Evolutionary conservation across 208 protist species (phyloP), one percentile per base, ranked within the genome.

Genomic region (Trypanosoma conorhini): DNA sequence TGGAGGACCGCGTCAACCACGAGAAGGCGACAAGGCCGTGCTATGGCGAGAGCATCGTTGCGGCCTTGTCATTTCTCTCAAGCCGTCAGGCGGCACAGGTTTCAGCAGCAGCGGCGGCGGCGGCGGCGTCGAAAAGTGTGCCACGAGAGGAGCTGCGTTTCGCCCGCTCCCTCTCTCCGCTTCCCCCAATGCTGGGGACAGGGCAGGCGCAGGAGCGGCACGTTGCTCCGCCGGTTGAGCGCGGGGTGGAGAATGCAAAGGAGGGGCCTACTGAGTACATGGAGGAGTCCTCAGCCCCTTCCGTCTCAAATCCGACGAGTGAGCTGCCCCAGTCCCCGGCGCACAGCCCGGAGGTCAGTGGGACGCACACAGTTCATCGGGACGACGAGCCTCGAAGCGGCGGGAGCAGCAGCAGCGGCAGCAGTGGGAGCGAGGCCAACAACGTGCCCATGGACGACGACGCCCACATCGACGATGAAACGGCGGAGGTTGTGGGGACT

Each of bases 31-130:
- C 42, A 42, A 66, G 74, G 24, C n/a, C 58, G 17, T 30, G 42
- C 17, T 71, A 80, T 62, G 71, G 80, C 7, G 72, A 75, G 8
- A 58, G 71, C 30, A 69, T 88, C 12, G 68, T 64, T 28, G 42
- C 58, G 0, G 86, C 86, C 26, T 60, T 92, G 28, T 57, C 68
- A 42, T 83, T 80, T 58, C 61, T 88, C 46, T 76, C 77, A 4
- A 10, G 22, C 24, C 44, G 22, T 19, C 17, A 22, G 3, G 10
- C 38, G 42, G 52, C 35, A 42, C 15, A 31, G 51, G 4, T 13
- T 7, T 13, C 21, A 22, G 35, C 50, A 1, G n/a, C 51, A 10
- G 1, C 3, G 4, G 17, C 50, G 9, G n/a, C 51, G 24, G 1
- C 3, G 4, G 17, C 19, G 24, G 4, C 57, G 8, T 28, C n/a